A percentile compares a stretch with the other conserved stretches of the same genome.
These are phyloP conservation scores for Talaromyces ruber DNA, from an alignment of 495 filamentous ascomycete species.

Conservation along the genomic window DNA sequence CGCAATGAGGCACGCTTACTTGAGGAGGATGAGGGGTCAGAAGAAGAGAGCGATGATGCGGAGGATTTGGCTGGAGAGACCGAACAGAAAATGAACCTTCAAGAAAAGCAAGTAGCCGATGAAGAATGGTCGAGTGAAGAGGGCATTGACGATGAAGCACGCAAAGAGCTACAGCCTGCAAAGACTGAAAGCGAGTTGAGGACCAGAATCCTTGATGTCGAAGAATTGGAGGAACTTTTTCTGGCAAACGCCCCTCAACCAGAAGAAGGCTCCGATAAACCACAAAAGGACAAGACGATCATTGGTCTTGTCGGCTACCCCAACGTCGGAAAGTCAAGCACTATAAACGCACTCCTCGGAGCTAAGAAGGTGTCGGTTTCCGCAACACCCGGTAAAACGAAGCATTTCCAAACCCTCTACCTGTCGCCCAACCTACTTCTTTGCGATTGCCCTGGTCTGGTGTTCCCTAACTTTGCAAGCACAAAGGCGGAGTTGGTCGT, in stretches of 20 bases:
- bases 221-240: conserved; percentile 88
- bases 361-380: conserved; percentile 99
- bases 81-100: conserved; percentile 26
- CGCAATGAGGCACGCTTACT: conserved; percentile 59
- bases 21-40: conserved; percentile 27
- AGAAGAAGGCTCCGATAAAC: conserved; percentile 22
- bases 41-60: conserved; percentile 34
- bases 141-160: conserved; percentile 18
- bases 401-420: conserved; percentile 98
- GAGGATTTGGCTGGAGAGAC: conserved; percentile 28
- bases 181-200: conserved; percentile 32
- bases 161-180: conserved; percentile 17
- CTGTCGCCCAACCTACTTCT: conserved; percentile 80
- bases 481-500: conserved; percentile 96
- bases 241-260: conserved; percentile 59
- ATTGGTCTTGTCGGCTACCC: conserved; percentile 98
- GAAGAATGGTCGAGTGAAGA: conserved; percentile 31
- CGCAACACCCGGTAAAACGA: conserved; percentile 95
- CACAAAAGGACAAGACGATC: conserved; percentile 53
- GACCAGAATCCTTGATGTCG: conserved; percentile 78
- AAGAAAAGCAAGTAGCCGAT: conserved; percentile 19
- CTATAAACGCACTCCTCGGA: conserved; percentile 95
- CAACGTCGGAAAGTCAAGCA: conserved; percentile 98
- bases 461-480: conserved; percentile 96
- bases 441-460: conserved; percentile 97